Evolutionary conservation across 1,284 basidiomycete species (phyloP), one percentile per base, ranked within the genome.

Genomic region (Schizophyllum amplum): DNA sequence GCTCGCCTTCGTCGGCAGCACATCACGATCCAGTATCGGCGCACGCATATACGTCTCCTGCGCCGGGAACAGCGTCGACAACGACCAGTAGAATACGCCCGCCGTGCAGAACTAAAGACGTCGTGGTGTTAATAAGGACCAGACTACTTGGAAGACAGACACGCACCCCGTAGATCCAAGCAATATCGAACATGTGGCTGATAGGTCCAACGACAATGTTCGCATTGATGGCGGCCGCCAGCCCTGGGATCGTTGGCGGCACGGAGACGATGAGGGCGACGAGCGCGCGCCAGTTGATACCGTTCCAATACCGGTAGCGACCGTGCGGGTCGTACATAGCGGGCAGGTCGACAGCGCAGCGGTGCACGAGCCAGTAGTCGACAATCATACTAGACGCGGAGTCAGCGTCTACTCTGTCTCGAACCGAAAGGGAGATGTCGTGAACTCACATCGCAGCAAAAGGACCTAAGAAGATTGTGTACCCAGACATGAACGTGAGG

Each of bases 231-330:
- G 79, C 80, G 59, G 80, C 77, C 57, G 87, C 79, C 51, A 90
- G 73, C 0, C 87, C 87, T 0, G 88, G 87, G 33, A 90, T 66
- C 59, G 78, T 83, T 1, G 84, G 86, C 0, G 79, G 76, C 1
- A 87, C 81, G 0, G 86, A 82, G 55, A 79, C 68, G 17, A 89
- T 63, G 55, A 90, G 71, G 0, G 87, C 81, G 0, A 82, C 73
- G 13, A 80, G 78, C 1, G 87, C 86, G 42, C 87, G 75, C 84
- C 84, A 89, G 68, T 90, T 90, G 53, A 83, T 79, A 52, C 87
- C 86, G 55, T 76, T 74, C 65, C 73, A 77, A 64, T 87, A 89
- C 22, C 75, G 70, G 66, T 88, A 89, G 51, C 82, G 75, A 5
- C 85, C 84, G 52, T 77, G 70, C 5, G 84, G 86, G 60, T 80